These are phyloP conservation scores for Exophiala sideris DNA, from an alignment of 2,329 filamentous ascomycete genomes.

Conservation along the genomic window DNA sequence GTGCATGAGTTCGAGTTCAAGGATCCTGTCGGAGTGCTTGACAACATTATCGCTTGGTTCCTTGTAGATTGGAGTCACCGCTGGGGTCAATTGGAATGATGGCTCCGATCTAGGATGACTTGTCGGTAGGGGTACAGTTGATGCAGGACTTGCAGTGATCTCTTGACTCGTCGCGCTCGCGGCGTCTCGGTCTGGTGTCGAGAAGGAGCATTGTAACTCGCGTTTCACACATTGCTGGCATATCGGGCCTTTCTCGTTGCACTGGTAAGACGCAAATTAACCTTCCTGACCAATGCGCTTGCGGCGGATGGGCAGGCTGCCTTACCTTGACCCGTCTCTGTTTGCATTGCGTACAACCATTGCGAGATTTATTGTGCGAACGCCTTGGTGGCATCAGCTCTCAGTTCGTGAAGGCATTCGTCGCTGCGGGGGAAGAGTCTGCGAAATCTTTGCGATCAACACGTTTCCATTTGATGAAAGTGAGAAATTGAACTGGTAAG, in stretches of 20 bases:
- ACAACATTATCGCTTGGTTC: too few species aligned
- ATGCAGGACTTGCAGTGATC: neutral
- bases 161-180: neutral
- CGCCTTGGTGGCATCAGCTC: slow-evolving; percentile 36
- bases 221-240: slow-evolving; percentile 39
- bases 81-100: slow-evolving; percentile 18
- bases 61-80: too few species aligned
- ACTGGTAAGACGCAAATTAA: slow-evolving; percentile 27
- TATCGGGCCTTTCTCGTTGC: slow-evolving; percentile 40
- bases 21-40: slow-evolving; percentile 18
- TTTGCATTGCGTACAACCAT: slow-evolving; percentile 43
- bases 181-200: slow-evolving; percentile 16
- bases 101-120: slow-evolving; percentile 10
- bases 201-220: slow-evolving; percentile 33
- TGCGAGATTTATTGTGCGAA: slow-evolving; percentile 42
- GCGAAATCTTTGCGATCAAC: too few species aligned
- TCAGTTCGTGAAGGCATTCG: neutral
- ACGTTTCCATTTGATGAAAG: too few species aligned
- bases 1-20: slow-evolving; percentile 53
- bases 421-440: too few species aligned
- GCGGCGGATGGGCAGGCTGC: slow-evolving; percentile 28
- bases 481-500: too few species aligned
- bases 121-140: slow-evolving; percentile 3
- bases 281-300: neutral
- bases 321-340: slow-evolving; percentile 38